Evolutionary conservation across 2,329 filamentous ascomycete species (phyloP), one percentile per base, ranked within the genome.

Genomic region (Fusarium sublunatum): DNA sequence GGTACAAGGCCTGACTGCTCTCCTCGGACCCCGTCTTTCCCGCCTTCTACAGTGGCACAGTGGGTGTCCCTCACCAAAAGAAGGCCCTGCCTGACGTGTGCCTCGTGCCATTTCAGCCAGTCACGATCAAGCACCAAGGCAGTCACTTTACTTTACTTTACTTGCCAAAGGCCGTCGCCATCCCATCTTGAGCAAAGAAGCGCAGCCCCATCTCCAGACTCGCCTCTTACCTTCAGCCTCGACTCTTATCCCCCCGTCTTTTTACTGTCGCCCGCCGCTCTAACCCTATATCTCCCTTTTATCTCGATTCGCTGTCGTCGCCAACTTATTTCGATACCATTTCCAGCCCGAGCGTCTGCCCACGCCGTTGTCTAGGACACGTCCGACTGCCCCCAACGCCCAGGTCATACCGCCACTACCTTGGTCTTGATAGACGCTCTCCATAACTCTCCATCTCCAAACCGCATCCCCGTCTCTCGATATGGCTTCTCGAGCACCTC

Each of bases 401-500:
- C 58, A 65, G 58, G 43, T 55, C 55, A 69, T 68, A 68, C 69
- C 69, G 67, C 67, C 58, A 68, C 68, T 44, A 55, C 57, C 59
- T 53, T 49, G 48, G 25, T 58, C 28, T 47, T 40, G 49, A 44
- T 61, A 62, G 62, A 52, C 54, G 25, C 56, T 58, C 54, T 53
- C 40, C 24, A 34, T 49, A 49, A 38, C 56, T 56, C 58, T 65
- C 53, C 61, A 58, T 63, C 65, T 69, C 61, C 58, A 70, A 68
- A 53, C 38, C 41, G 63, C 67, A 69, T 66, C 67, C 65, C 67
- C 65, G 55, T 56, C 59, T 42, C 44, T 68, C 76, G 83, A 72
- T 77, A 98, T 98, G 94, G 91, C 93, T 80, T 86, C 91, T 78
- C 88, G 93, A 88, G 88, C 88, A 81, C 88, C 79, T 72, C 81